These are phyloP conservation scores for Penicillium herquei DNA, from an alignment of 495 filamentous ascomycete genomes.

Conservation along the genomic window DNA sequence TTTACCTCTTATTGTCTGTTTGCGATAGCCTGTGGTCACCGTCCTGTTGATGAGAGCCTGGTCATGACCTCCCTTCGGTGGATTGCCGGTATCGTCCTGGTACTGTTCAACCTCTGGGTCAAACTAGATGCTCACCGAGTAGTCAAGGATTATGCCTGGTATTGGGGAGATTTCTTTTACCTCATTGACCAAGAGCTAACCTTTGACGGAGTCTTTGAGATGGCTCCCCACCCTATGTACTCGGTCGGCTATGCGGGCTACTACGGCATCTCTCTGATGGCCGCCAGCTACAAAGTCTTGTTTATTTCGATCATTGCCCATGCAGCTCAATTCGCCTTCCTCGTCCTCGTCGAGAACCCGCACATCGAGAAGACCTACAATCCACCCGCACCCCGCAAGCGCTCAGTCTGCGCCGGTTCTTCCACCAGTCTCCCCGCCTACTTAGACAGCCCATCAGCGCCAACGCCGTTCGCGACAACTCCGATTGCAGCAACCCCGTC, in stretches of 20 bases:
- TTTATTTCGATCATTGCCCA: conserved; percentile 96
- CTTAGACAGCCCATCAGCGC: conserved; percentile 37
- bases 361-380: conserved; percentile 99
- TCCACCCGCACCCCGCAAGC: conserved; percentile 73
- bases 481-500: conserved; percentile 10
- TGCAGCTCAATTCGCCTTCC: conserved; percentile 90
- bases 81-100: conserved; percentile 73
- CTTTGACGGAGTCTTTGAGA: conserved; percentile 98
- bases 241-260: conserved; percentile 97
- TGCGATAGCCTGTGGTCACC: conserved; percentile 81
- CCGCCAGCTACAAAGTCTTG: conserved; percentile 93
- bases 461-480: conserved; percentile 21
- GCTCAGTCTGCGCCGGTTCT: conserved; percentile 39
- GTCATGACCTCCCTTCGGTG: conserved; percentile 72
- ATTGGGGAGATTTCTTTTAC: conserved; percentile 99
- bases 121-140: conserved; percentile 96
- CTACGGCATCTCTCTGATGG: conserved; percentile 98
- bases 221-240: conserved; percentile 99
- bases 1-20: conserved; percentile 96
- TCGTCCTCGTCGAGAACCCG: conserved; percentile 87
- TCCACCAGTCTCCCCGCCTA: conserved; percentile 31
- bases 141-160: conserved; percentile 99
- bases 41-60: conserved; percentile 67
- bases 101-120: conserved; percentile 97
- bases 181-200: conserved; percentile 97